These are phyloP conservation scores for Rehmannia glutinosa DNA, from an alignment of 257 asterid genomes.

Conservation along the genomic window DNA sequence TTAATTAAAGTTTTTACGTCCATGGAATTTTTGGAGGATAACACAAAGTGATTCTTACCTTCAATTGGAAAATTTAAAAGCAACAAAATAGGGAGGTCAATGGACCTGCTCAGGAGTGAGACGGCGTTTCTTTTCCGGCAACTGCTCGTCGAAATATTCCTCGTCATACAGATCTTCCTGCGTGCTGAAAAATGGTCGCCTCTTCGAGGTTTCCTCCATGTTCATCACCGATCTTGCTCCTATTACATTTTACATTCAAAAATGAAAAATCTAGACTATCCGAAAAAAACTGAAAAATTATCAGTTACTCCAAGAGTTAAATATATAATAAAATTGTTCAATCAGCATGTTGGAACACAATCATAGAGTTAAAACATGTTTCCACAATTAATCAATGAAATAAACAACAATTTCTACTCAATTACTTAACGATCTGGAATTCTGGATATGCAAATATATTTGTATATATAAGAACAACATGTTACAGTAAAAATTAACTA, in stretches of 20 bases:
- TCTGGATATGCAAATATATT: neutral
- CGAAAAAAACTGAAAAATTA: neutral
- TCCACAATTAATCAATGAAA: too few relatives aligned
- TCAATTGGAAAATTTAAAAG: neutral
- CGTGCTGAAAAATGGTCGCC: slow-evolving; percentile 75
- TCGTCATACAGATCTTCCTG: slow-evolving; percentile 76
- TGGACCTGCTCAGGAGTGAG: slow-evolving; percentile 87
- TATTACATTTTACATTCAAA: neutral
- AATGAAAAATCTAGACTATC: neutral
- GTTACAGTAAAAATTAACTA: neutral
- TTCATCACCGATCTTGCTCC: slow-evolving; percentile 63
- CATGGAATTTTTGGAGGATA: slow-evolving; percentile 3
- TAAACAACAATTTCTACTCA: too few relatives aligned
- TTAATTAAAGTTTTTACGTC: neutral
- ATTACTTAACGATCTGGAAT: too few relatives aligned
- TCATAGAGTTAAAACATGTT: too few relatives aligned
- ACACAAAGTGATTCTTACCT: neutral
- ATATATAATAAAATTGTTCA: too few relatives aligned
- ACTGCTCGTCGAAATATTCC: slow-evolving; percentile 88
- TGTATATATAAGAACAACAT: neutral
- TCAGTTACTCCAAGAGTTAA: neutral
- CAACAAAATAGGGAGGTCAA: neutral
- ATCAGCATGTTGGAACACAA: too few relatives aligned
- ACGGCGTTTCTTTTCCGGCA: slow-evolving; percentile 96
- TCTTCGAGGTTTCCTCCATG: slow-evolving; percentile 70